Evolutionary conservation across 305 asterid genomes (phyloP), one percentile per base, ranked within the genome.

Genomic region (Nicotiana rustica): DNA sequence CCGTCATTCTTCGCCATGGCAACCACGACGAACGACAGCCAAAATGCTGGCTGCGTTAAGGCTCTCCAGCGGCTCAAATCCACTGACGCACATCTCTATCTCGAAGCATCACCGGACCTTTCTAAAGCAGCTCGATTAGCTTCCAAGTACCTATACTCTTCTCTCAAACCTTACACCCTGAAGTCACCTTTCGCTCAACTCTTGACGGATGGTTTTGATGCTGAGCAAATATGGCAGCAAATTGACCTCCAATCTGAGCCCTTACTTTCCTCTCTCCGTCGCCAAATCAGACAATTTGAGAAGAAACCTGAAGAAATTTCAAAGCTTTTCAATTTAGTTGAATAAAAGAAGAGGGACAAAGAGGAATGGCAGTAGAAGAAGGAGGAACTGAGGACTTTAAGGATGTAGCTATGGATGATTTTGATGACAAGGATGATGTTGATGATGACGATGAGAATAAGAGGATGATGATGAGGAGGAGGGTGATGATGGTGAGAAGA

Each of bases 221-320:
- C 95, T 2, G 99, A 96, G 85, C 98, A 96, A 88, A 93, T 96
- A 55, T 96, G 98, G 99, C 98, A 93, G 90, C 99, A 94, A 88
- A 92, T 96, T 44, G 98, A 96, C 87, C 88, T 93, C 56, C 98
- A 96, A 85, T 83, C 94, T 6, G 91, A 91, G 86, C 97, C 97
- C 6, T 70, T 93, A 81, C 84, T 96, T 41, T 69, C 92, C 59
- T 89, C 92, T 31, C 90, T 93, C 44, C 89, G 89, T 67, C 96
- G 93, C 62, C 93, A 90, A 47, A 84, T 96, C 47, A 88, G 84
- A 12, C 87, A 84, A 47, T 90, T 93, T 36, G 95, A 96, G 91
- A 92, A 93, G 83, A 92, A 91, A 81, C 96, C 96, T 0, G 84
- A 85, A 44, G 93, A 90, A 79, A 86, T 93, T n/a, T 70, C 82